A percentile compares a stretch with the other conserved stretches of the same genome.
Conservation (phyloP, 2,329 filamentous ascomycete genomes). For the Exserohilum turcica region DNA sequence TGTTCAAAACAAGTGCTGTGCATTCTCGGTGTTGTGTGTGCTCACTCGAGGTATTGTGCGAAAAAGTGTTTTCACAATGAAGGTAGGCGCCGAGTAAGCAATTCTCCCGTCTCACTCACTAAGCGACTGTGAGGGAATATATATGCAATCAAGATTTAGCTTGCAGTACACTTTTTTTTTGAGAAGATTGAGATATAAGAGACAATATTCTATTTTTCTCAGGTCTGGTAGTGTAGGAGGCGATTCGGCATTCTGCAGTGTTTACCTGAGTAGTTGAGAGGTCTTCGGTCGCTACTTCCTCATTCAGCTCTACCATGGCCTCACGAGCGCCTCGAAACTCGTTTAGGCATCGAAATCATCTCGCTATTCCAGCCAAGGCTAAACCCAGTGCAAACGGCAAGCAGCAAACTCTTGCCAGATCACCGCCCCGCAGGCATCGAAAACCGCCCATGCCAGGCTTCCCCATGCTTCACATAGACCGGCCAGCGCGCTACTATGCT, state of each 20-base stretch:
- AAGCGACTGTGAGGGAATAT: no score
- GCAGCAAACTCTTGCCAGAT: not conserved
- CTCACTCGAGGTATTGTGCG: not conserved
- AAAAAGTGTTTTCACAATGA: not conserved
- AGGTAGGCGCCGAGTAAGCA: no score
- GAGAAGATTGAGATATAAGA: no score
- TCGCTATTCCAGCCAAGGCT: not conserved
- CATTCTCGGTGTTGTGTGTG: not conserved
- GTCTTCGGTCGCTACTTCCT: not conserved
- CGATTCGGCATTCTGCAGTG: no score
- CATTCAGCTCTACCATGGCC: not conserved
- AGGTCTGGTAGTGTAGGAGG: no score
- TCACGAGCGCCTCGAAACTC: not conserved
- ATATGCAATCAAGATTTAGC: no score
- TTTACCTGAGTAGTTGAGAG: no score
- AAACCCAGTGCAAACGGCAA: not conserved
- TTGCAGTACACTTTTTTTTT: no score
- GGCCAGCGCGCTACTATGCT: conserved; percentile 28
- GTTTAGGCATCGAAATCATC: not conserved
- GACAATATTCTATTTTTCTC: no score
- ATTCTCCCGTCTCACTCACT: no score
- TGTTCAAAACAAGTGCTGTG: not conserved
- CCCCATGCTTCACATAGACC: not conserved
- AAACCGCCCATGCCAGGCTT: conserved; percentile 1
- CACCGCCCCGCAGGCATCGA: not conserved